These are phyloP conservation scores for Penicillium odoratum DNA, from an alignment of 495 filamentous ascomycete genomes.

Conservation along the genomic window DNA sequence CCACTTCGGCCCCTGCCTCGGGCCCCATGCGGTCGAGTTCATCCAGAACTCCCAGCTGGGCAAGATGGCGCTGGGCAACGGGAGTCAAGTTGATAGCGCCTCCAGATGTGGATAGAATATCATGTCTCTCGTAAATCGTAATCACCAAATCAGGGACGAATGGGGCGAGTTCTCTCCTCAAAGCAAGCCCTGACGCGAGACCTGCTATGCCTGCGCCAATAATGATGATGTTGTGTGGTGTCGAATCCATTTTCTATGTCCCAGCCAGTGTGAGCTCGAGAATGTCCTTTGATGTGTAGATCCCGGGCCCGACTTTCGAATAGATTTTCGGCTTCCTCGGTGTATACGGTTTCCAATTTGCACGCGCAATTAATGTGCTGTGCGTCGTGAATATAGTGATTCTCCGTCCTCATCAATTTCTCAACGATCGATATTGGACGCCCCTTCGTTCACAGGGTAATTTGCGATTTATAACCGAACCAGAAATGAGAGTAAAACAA, in stretches of 20 bases:
- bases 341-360: too few relatives aligned
- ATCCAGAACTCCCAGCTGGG: conserved; percentile 53
- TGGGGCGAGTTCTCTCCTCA: conserved; percentile 48
- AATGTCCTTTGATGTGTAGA: background rate
- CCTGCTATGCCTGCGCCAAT: conserved; percentile 60
- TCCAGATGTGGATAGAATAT: conserved; percentile 55
- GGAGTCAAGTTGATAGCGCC: conserved; percentile 65
- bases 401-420: background rate
- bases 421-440: background rate
- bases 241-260: conserved; percentile 11
- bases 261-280: background rate
- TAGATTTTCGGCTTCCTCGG: background rate
- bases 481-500: conserved; percentile 5
- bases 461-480: conserved; percentile 3
- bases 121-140: conserved; percentile 58
- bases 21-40: conserved; percentile 44
- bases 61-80: conserved; percentile 58
- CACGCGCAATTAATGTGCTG: too few relatives aligned
- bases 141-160: conserved; percentile 47
- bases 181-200: conserved; percentile 52
- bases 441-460: conserved; percentile 1
- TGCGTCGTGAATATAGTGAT: too few relatives aligned
- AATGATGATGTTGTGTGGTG: conserved; percentile 43
- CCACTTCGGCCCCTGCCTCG: conserved; percentile 46
- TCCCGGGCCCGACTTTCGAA: background rate